Evolutionary conservation across 2,329 filamentous ascomycete genomes (phyloP), one percentile per base, ranked within the genome.

Genomic region (Teratosphaeria viscida): DNA sequence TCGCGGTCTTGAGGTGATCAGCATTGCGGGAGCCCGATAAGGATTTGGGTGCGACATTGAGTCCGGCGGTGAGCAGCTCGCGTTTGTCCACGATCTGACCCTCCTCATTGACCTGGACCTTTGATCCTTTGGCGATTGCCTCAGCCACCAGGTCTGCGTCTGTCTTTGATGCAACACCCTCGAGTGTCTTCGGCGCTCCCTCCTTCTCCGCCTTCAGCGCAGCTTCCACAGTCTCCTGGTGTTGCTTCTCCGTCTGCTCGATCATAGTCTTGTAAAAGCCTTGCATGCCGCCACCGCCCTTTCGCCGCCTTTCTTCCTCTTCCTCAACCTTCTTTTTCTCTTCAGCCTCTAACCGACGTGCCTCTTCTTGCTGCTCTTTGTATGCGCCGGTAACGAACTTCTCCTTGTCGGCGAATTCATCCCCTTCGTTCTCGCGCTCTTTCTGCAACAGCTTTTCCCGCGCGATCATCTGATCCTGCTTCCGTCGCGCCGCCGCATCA

Each of bases 351-450:
- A 89, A 69, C 58, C 79, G 77, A 65, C 79, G 78, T 64, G 89
- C 85, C 72, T 92, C 89, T 70, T 87, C 88, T 68, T 92, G 88
- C 70, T 92, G 89, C 69, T 82, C 81, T 76, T 88, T 90, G 72
- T 94, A 95, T 39, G 89, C 89, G 60, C 85, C 86, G 0, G 89
- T 94, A 37, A 94, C 90, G 66, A 94, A 94, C 73, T 87, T 89
- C 71, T 94, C 90, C 76, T 92, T 94, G 67, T 87, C 89, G 0
- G 82, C 87, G 67, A 85, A 94, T 69, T 88, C 87, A 37, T 92
- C 89, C 19, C 89, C 89, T 71, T 94, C 90, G 0, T 84, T 86
- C 67, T 89, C 89, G 54, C 89, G 81, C 71, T 94, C 89, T 27
- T 85, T 81, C 66, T 88, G 85, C 66, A 94, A 80, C 72, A 88